A percentile compares a stretch with the other conserved stretches of the same genome.
These are phyloP conservation scores for Periconia digitata DNA, from an alignment of 2,329 filamentous ascomycete species.

Conservation along the genomic window DNA sequence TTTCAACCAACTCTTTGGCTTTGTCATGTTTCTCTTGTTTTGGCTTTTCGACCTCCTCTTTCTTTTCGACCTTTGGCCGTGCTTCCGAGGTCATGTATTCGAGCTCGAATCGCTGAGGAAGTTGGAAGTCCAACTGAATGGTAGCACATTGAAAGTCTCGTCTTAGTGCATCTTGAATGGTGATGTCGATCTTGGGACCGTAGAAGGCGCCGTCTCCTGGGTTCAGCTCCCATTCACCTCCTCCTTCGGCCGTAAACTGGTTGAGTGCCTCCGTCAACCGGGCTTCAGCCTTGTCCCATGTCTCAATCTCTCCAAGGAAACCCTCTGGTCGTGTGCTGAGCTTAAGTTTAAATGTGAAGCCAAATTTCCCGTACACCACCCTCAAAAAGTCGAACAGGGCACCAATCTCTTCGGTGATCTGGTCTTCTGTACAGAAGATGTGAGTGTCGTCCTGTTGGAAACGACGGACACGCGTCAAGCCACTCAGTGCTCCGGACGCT, in stretches of 20 bases:
- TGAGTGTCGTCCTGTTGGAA: conserved; percentile 98
- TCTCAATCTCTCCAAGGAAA: conserved; percentile 80
- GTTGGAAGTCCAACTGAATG: conserved; percentile 91
- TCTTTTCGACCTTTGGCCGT: conserved; percentile 37
- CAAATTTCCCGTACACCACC: conserved; percentile 77
- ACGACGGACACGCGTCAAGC: conserved; percentile 86
- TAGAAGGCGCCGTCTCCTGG: conserved; percentile 97
- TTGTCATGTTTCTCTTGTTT: conserved; percentile 36
- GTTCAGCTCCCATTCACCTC: conserved; percentile 83
- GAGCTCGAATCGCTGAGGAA: conserved; percentile 81
- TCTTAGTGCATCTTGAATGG: conserved; percentile 82
- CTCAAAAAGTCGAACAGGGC: conserved; percentile 85
- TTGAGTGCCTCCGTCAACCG: conserved; percentile 79
- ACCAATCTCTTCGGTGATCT: conserved; percentile 75
- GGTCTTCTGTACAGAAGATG: conserved; percentile 87
- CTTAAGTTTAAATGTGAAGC: conserved; percentile 90
- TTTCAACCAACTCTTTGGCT: conserved; percentile 17
- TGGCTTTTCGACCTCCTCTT: conserved; percentile 43
- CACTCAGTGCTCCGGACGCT: conserved; percentile 85
- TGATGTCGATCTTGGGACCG: conserved; percentile 97
- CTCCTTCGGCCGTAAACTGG: conserved; percentile 62
- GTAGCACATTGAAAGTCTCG: conserved; percentile 89
- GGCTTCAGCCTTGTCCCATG: conserved; percentile 85
- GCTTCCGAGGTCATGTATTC: conserved; percentile 77
- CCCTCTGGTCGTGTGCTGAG: conserved; percentile 90